Evolutionary conservation across 257 asterid species (phyloP).

Genomic region (Echites panduratus): DNA sequence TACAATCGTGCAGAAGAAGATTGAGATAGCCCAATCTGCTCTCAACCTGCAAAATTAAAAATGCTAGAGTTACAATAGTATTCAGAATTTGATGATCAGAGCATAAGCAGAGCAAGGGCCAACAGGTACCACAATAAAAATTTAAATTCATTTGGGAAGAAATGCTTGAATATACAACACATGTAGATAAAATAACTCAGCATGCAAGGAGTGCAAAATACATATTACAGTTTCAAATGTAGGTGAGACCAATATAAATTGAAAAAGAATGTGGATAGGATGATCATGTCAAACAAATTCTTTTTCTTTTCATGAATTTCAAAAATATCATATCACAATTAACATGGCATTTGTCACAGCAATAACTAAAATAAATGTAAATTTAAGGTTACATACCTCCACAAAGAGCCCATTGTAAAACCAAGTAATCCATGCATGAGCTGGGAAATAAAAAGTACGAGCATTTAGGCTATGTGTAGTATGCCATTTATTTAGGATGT

Average conservation of each 20-base stretch:
- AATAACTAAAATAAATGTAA: not conserved
- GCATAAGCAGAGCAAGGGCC: not conserved
- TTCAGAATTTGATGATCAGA: not conserved
- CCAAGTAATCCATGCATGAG: constrained; percentile 90
- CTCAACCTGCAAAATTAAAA: constrained; percentile 45
- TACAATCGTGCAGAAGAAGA: constrained; percentile 74
- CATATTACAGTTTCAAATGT: not conserved
- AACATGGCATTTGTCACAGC: not conserved
- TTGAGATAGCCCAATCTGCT: constrained; percentile 71
- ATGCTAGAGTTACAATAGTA: constrained; percentile 3
- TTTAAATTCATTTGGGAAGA: not conserved
- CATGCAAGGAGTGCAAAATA: not conserved
- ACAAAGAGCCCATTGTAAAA: constrained; percentile 73
- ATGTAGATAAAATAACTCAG: not conserved
- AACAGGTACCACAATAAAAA: not conserved
- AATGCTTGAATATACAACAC: not conserved
- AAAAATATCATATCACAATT: not conserved
- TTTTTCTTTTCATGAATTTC: not conserved
- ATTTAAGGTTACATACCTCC: constrained; percentile 60
- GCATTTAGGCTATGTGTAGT: constrained; percentile 2
- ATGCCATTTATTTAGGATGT: not conserved
- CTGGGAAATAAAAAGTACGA: constrained; percentile 32
- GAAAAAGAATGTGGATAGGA: not conserved
- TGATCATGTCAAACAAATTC: not conserved
- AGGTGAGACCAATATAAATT: not conserved